These are phyloP conservation scores for Wickerhamomyces sp. DNA, from an alignment of 1,139 yeast species.

Conservation along the genomic window DNA sequence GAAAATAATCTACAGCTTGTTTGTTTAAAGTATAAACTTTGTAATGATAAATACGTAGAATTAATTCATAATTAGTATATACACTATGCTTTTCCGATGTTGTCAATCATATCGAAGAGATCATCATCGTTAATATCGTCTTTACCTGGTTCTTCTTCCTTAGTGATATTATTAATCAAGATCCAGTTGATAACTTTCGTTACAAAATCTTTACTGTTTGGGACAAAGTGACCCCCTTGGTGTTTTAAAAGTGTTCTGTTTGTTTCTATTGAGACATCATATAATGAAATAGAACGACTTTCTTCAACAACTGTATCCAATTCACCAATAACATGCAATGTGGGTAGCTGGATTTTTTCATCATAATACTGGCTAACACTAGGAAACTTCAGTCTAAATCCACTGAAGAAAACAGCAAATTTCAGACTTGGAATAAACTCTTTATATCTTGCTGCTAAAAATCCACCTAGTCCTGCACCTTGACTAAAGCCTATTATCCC, in stretches of 20 bases:
- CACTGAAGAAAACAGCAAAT: conserved; percentile 74
- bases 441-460: conserved; percentile 41
- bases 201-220: conserved; percentile 60
- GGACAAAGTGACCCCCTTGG: conserved; percentile 87
- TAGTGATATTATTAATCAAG: conserved; percentile 8
- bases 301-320: conserved; percentile 87
- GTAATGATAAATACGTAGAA: neutral
- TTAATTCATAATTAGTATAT: neutral
- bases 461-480: conserved; percentile 82
- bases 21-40: no score
- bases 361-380: conserved; percentile 46
- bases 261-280: conserved; percentile 44
- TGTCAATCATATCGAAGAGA: conserved; percentile 39
- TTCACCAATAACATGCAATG: conserved; percentile 80
- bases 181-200: conserved; percentile 59
- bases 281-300: conserved; percentile 56
- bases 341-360: conserved; percentile 45
- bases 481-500: conserved; percentile 91
- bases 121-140: conserved; percentile 23
- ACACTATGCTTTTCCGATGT: conserved; percentile 29
- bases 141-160: conserved; percentile 7
- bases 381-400: conserved; percentile 60
- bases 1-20: no score
- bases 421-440: conserved; percentile 42
- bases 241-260: conserved; percentile 54